Conservation (phyloP, 139 green algal genomes). For the Desmodesmus armatus region DNA sequence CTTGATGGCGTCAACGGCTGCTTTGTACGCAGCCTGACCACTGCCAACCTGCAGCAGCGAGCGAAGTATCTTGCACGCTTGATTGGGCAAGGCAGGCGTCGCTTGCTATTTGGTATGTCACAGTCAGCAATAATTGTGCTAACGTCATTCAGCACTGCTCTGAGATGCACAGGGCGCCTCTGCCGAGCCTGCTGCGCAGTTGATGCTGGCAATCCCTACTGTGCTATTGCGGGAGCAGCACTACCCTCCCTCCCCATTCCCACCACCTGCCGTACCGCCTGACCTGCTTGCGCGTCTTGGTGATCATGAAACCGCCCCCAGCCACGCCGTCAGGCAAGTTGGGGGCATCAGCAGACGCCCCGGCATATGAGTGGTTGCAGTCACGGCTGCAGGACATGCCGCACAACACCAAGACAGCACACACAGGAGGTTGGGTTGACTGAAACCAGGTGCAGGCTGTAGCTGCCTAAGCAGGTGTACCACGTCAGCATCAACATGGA, state of each 20-base stretch:
- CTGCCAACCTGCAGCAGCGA: background rate
- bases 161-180: background rate
- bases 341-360: slow-evolving; percentile 2
- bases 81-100: background rate
- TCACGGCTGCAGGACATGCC: slow-evolving; percentile 21
- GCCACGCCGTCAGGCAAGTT: background rate
- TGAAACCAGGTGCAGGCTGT: too few relatives aligned
- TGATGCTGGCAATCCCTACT: background rate
- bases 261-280: background rate
- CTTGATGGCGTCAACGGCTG: slow-evolving; percentile 10
- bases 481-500: too few relatives aligned
- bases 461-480: too few relatives aligned
- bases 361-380: slow-evolving; percentile 14
- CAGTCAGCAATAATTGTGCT: background rate
- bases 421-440: too few relatives aligned
- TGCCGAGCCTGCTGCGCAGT: background rate
- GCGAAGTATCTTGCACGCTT: background rate
- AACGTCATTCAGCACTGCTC: background rate
- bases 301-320: slow-evolving; percentile 30
- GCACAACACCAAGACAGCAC: too few relatives aligned
- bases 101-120: background rate
- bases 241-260: background rate
- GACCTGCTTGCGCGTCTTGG: slow-evolving; percentile 10
- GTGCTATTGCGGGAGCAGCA: background rate
- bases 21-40: slow-evolving; percentile 9